Base-by-base conservation (phyloP, 2,329 filamentous ascomycete genomes). In the Penicillium verrucosum region DNA sequence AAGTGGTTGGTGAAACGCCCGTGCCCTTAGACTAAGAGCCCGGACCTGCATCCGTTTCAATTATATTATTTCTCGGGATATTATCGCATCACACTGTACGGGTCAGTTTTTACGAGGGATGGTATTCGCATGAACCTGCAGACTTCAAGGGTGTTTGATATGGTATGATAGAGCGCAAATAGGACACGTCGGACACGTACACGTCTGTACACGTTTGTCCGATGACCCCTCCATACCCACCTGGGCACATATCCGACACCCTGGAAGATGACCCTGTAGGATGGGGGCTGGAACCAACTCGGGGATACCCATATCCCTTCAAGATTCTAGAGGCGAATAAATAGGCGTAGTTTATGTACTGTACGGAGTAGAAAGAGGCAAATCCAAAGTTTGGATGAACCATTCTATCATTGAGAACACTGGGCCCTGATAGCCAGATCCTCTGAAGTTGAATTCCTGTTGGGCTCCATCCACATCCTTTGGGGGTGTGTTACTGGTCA, bases 1-100 rank as follows among this genome's bases (percentile, higher is more conserved):
- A 40, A 47, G 43, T 56, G 59, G 47, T 54, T 51, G 44, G 46
- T 64, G 61, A 65, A 62, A 65, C 61, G 55, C 32, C 38, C 54
- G 51, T 54, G 53, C 56, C 45, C 51, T 45, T 44, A 49, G 30
- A 50, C 41, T 45, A 34, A 43, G 14, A 40, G 32, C 23, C 41
- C 45, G 45, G 34, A 54, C 43, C 46, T 51, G 43, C 44, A 45
- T 42, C 38, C 51, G 61, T 63, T 65, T 65, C 59, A 62, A 44
- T 46, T 50, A 57, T 41, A 61, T 56, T 53, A 41, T 54, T 32
- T 32, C 50, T 49, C 38, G 11, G 43, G 42, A 27, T 16, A 50
- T 49, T 18, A 56, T 51, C 23, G 46, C 50, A 51, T 56, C 48
- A 43, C 41, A 30, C 18, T 34, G 29, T 46, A 46, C 14, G 14